Evolutionary conservation across 441 rosid species (phyloP).

Genomic region (Arabidopsis hybrid): DNA sequence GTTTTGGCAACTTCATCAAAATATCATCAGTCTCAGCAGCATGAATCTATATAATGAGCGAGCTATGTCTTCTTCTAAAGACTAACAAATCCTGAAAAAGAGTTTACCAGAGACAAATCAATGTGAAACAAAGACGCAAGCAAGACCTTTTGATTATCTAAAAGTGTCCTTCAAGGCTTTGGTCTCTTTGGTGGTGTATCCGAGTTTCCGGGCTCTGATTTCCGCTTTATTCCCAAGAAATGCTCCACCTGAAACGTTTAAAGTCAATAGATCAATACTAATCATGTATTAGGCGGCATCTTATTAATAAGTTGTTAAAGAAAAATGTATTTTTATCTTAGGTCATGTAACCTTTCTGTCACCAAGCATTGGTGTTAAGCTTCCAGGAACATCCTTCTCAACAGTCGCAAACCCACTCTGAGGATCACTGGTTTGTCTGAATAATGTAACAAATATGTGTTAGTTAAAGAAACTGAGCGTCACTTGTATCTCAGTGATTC

Average conservation of each 20-base stretch:
- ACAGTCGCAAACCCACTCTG: conserved; percentile 88
- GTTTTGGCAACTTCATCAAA: conserved; percentile 8
- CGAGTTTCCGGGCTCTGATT: conserved; percentile 60
- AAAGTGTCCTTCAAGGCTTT: conserved; percentile 47
- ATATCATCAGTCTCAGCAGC: conserved; percentile 28
- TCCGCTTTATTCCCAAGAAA: conserved; percentile 93
- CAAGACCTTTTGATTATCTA: conserved; percentile 8
- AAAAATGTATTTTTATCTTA: background rate
- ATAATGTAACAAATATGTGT: conserved; percentile 29
- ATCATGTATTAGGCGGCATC: background rate
- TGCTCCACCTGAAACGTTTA: conserved; percentile 78
- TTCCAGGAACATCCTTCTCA: conserved; percentile 90
- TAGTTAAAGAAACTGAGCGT: conserved; percentile 7
- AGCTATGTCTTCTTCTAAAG: conserved; percentile 17
- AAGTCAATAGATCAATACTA: conserved; percentile 27
- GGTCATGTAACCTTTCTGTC: conserved; percentile 75
- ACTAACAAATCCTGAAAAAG: conserved; percentile 32
- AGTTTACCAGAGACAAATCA: conserved; percentile 24
- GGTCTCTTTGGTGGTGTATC: conserved; percentile 65
- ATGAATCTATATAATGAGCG: conserved; percentile 19
- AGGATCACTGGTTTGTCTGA: conserved; percentile 92
- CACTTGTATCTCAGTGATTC: background rate
- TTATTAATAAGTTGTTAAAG: background rate
- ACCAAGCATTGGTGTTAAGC: conserved; percentile 98
- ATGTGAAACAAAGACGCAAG: conserved; percentile 34